Conservation (phyloP, 441 rosid species). For the Manihot esculenta region DNA sequence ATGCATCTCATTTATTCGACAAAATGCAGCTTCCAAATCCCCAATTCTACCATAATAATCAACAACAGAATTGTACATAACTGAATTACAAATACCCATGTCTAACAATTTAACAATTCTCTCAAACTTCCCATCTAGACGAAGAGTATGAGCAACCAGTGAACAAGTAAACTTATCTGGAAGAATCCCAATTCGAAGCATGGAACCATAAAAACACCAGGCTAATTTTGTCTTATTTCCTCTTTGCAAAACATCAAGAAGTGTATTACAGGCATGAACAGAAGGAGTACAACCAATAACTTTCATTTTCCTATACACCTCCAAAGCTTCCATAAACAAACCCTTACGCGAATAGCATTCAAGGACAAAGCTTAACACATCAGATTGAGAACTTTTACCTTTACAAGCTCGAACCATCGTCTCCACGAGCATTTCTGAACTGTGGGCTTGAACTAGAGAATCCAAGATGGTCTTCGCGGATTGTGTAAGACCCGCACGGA, state of each 20-base stretch:
- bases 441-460: conserved; percentile 38
- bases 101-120: conserved; percentile 46
- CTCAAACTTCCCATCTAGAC: conserved; percentile 43
- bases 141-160: conserved; percentile 47
- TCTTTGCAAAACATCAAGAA: conserved; percentile 48
- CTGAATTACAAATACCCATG: conserved; percentile 44
- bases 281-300: conserved; percentile 40
- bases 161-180: conserved; percentile 51
- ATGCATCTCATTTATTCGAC: conserved; percentile 47
- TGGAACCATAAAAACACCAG: conserved; percentile 55
- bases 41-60: conserved; percentile 50
- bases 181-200: conserved; percentile 43
- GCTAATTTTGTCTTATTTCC: conserved; percentile 37
- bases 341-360: conserved; percentile 45
- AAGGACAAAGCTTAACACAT: conserved; percentile 42
- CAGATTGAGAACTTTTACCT: conserved; percentile 40
- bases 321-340: conserved; percentile 41
- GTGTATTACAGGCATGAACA: conserved; percentile 39
- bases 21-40: conserved; percentile 45
- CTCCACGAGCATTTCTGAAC: conserved; percentile 28
- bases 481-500: conserved; percentile 34
- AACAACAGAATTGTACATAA: conserved; percentile 51
- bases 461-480: conserved; percentile 36
- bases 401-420: conserved; percentile 46
- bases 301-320: conserved; percentile 43